Percentiles rank a stretch among this genome's conserved stretches.
These are phyloP conservation scores for Cryptococcus floricola DNA, from an alignment of 1,284 basidiomycete genomes.

Conservation along the genomic window DNA sequence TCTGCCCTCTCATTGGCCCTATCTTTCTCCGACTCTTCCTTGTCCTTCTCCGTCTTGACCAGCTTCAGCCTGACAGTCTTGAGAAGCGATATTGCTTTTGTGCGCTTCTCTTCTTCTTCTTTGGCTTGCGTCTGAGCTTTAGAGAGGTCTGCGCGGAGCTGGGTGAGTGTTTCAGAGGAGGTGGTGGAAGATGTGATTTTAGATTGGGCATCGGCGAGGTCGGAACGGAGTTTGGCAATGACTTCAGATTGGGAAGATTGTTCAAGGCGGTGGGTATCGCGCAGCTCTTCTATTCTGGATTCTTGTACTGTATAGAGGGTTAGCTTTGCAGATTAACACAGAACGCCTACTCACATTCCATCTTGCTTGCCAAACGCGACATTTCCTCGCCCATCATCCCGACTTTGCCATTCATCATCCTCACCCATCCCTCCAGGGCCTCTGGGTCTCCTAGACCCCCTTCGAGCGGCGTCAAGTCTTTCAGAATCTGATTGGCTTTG, in stretches of 20 bases:
- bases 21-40: conserved; percentile 62
- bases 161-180: conserved; percentile 57
- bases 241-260: conserved; percentile 68
- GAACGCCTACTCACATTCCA: conserved; percentile 58
- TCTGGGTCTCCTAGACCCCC: conserved; percentile 60
- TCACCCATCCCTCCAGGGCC: conserved; percentile 66
- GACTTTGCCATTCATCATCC: conserved; percentile 63
- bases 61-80: conserved; percentile 90
- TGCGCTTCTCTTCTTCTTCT: conserved; percentile 91
- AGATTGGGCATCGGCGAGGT: conserved; percentile 66
- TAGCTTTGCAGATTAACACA: background rate
- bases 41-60: conserved; percentile 87
- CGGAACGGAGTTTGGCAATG: conserved; percentile 64
- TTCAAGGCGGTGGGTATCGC: conserved; percentile 74
- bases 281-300: conserved; percentile 73
- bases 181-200: conserved; percentile 51
- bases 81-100: conserved; percentile 82
- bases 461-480: conserved; percentile 69
- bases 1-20: conserved; percentile 65
- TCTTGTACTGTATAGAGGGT: conserved; percentile 64
- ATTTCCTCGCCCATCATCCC: conserved; percentile 65
- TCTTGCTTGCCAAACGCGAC: conserved; percentile 64
- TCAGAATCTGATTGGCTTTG: conserved; percentile 66
- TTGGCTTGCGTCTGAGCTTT: conserved; percentile 63
- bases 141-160: conserved; percentile 60